Percentiles rank a stretch among this genome's conserved stretches.
Conservation (phyloP, 2,329 filamentous ascomycete species). For the Exserohilum rostratum region DNA sequence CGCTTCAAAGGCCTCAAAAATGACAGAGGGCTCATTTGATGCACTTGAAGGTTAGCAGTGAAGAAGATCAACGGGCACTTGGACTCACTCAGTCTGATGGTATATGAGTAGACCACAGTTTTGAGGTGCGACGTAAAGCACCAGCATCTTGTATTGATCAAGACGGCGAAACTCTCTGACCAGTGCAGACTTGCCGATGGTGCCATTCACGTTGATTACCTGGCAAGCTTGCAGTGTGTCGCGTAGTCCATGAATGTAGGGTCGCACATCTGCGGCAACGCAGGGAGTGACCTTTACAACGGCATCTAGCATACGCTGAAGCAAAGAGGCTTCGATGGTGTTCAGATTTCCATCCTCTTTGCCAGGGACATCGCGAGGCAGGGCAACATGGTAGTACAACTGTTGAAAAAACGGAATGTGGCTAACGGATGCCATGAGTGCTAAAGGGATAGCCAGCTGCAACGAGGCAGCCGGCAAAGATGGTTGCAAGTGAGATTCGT, state of each 20-base stretch:
- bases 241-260: conserved; percentile 20
- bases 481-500: background rate
- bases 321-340: conserved; percentile 37
- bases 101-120: conserved; percentile 57
- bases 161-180: conserved; percentile 26
- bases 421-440: conserved; percentile 26
- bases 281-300: conserved; percentile 23
- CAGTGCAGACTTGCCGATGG: conserved; percentile 30
- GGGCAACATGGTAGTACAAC: conserved; percentile 46
- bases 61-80: conserved; percentile 1
- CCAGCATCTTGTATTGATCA: conserved; percentile 37
- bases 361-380: conserved; percentile 50
- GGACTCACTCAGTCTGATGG: conserved; percentile 39
- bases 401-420: conserved; percentile 25
- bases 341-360: conserved; percentile 37
- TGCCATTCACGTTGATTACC: conserved; percentile 30
- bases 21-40: conserved; percentile 26
- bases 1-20: conserved; percentile 68
- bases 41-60: conserved; percentile 15
- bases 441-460: conserved; percentile 3
- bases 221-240: conserved; percentile 23
- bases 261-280: conserved; percentile 12
- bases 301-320: conserved; percentile 36
- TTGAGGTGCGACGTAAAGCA: conserved; percentile 56
- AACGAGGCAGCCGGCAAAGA: conserved; percentile 5